Conservation (phyloP, 805 yeast species). For the Wickerhamomyces canadensis region DNA sequence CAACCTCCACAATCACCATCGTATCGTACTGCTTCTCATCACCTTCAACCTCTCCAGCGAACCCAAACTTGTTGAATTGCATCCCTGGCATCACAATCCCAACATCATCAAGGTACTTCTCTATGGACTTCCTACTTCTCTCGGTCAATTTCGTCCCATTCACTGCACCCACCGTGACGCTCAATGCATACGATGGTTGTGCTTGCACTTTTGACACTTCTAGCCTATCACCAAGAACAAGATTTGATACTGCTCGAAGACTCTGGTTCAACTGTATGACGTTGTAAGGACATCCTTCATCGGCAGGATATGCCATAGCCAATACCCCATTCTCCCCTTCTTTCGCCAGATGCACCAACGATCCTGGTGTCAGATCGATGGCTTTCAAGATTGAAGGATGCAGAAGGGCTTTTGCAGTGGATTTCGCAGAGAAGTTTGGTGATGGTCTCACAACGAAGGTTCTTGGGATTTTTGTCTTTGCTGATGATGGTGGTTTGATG, state of each 20-base stretch:
- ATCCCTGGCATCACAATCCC: constrained; percentile 62
- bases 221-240: constrained; percentile 46
- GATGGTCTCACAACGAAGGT: constrained; percentile 35
- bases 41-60: constrained; percentile 13
- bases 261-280: constrained; percentile 46
- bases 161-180: constrained; percentile 29
- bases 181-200: constrained; percentile 45
- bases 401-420: constrained; percentile 33
- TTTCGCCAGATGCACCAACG: constrained; percentile 39
- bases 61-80: constrained; percentile 24
- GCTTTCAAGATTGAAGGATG: constrained; percentile 41
- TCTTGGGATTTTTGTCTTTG: constrained; percentile 32
- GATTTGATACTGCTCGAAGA: constrained; percentile 35
- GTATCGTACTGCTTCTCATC: constrained; percentile 15
- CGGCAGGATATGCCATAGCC: constrained; percentile 36
- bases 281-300: constrained; percentile 26
- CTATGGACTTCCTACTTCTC: constrained; percentile 29
- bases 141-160: constrained; percentile 18
- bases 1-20: constrained; percentile 22
- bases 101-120: constrained; percentile 41
- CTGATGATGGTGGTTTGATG: no score
- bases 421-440: constrained; percentile 24
- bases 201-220: constrained; percentile 37
- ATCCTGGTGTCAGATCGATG: constrained; percentile 40
- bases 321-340: constrained; percentile 42